Percentiles rank a stretch among this genome's conserved stretches.
Conservation (phyloP, 352 stramenopile genomes). For the Blastocystis sp. region DNA sequence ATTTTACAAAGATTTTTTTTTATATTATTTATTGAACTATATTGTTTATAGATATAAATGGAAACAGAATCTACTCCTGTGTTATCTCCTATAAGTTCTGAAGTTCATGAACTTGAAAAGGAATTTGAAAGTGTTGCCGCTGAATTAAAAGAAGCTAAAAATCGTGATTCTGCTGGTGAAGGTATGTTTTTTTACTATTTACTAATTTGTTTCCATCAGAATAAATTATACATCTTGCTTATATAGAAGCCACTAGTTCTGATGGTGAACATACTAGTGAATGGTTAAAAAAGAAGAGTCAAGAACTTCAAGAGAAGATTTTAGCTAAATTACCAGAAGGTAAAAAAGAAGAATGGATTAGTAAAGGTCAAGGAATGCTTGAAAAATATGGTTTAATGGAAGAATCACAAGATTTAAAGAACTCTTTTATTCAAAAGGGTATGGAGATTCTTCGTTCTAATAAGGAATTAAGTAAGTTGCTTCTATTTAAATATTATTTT, state of each 20-base stretch:
- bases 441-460: slow-evolving; percentile 22
- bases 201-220: not conserved
- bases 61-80: too few species aligned
- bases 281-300: slow-evolving; percentile 35
- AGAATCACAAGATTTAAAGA: slow-evolving; percentile 28
- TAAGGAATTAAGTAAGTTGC: slow-evolving; percentile 18
- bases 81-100: too few species aligned
- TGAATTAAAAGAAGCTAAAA: slow-evolving; percentile 30
- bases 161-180: slow-evolving; percentile 25
- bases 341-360: slow-evolving; percentile 33
- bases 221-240: too few species aligned
- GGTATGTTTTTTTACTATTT: slow-evolving; percentile 10
- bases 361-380: slow-evolving; percentile 16
- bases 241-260: slow-evolving; percentile 34
- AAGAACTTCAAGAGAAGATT: slow-evolving; percentile 27
- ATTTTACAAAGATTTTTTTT: too few species aligned
- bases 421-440: slow-evolving; percentile 15
- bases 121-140: slow-evolving; percentile 36
- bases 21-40: too few species aligned
- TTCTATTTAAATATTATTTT: too few species aligned
- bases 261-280: slow-evolving; percentile 34
- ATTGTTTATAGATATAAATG: too few species aligned
- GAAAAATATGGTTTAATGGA: slow-evolving; percentile 32
- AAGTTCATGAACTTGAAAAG: slow-evolving; percentile 31
- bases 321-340: slow-evolving; percentile 29